Conservation (phyloP, 805 yeast genomes). For the Lipomyces chichibuensis region DNA sequence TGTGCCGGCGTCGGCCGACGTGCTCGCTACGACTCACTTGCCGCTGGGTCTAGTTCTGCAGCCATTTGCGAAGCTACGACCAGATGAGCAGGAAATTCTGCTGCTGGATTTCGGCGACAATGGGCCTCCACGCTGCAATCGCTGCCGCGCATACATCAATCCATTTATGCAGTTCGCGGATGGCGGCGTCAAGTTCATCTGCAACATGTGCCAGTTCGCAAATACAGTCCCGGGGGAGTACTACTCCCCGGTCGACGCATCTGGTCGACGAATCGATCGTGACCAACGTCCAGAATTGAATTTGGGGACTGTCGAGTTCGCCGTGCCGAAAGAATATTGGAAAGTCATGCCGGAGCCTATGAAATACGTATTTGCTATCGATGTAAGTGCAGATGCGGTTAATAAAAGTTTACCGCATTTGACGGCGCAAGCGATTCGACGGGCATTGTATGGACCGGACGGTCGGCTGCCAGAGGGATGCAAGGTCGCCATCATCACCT, state of each 20-base stretch:
- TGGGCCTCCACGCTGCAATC: slow-evolving; percentile 85
- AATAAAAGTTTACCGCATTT: slow-evolving; percentile 64
- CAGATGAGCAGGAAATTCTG: slow-evolving; percentile 61
- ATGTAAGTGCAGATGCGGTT: slow-evolving; percentile 62
- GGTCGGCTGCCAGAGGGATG: slow-evolving; percentile 49
- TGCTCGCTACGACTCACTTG: slow-evolving; percentile 68
- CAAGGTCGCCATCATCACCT: slow-evolving; percentile 73
- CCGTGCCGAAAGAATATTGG: slow-evolving; percentile 76
- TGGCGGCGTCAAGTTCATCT: slow-evolving; percentile 64
- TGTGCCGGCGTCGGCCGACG: slow-evolving; percentile 72
- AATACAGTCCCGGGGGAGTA: slow-evolving; percentile 71
- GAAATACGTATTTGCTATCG: slow-evolving; percentile 74
- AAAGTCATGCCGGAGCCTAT: slow-evolving; percentile 53
- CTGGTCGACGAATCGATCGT: slow-evolving; percentile 66
- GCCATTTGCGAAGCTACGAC: slow-evolving; percentile 74
- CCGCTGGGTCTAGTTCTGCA: slow-evolving; percentile 81
- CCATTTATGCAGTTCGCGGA: slow-evolving; percentile 73
- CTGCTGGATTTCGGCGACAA: slow-evolving; percentile 60
- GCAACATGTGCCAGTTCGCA: slow-evolving; percentile 85
- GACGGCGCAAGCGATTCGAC: slow-evolving; percentile 69
- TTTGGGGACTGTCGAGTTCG: slow-evolving; percentile 81
- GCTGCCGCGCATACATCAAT: slow-evolving; percentile 89
- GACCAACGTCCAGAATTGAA: slow-evolving; percentile 72
- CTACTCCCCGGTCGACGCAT: slow-evolving; percentile 60
- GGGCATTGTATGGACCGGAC: slow-evolving; percentile 52